These are phyloP conservation scores for Candida coleopterorum DNA, from an alignment of 805 yeast genomes.

Conservation along the genomic window DNA sequence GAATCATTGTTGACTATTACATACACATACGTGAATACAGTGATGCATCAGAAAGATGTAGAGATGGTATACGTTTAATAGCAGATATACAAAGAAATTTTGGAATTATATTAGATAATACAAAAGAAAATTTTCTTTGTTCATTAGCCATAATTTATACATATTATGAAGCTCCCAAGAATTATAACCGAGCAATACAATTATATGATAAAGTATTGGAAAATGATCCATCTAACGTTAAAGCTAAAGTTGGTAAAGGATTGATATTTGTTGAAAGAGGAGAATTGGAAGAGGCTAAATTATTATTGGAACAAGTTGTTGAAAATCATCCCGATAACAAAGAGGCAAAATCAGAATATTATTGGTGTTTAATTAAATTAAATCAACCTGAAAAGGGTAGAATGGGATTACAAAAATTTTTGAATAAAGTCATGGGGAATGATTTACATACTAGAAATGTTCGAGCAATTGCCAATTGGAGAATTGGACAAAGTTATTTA, in stretches of 20 bases:
- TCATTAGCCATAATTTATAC: conserved; percentile 74
- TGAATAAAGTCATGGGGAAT: conserved; percentile 42
- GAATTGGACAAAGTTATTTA: conserved; percentile 64
- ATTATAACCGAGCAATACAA: conserved; percentile 67
- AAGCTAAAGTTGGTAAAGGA: conserved; percentile 79
- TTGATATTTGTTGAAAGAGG: conserved; percentile 66
- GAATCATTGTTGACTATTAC: conserved; percentile 60
- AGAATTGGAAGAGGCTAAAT: conserved; percentile 50
- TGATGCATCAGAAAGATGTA: conserved; percentile 55
- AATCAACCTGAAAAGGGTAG: conserved; percentile 51
- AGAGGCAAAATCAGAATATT: conserved; percentile 62
- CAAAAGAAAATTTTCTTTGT: conserved; percentile 58
- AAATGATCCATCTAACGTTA: conserved; percentile 40
- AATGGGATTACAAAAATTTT: conserved; percentile 39
- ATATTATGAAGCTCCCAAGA: conserved; percentile 86
- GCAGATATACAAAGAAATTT: conserved; percentile 43
- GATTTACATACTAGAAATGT: conserved; percentile 50
- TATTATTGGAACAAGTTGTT: conserved; percentile 48
- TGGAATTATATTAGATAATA: conserved; percentile 44
- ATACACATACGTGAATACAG: conserved; percentile 59
- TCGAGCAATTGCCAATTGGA: conserved; percentile 63
- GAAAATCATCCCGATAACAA: conserved; percentile 44
- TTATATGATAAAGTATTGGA: conserved; percentile 60
- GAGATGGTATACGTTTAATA: conserved; percentile 52
- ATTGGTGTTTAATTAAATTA: conserved; percentile 71